phyloP scores from a whole-genome alignment of 768 basidiomycete species.

The Termitomyces sp. region DNA sequence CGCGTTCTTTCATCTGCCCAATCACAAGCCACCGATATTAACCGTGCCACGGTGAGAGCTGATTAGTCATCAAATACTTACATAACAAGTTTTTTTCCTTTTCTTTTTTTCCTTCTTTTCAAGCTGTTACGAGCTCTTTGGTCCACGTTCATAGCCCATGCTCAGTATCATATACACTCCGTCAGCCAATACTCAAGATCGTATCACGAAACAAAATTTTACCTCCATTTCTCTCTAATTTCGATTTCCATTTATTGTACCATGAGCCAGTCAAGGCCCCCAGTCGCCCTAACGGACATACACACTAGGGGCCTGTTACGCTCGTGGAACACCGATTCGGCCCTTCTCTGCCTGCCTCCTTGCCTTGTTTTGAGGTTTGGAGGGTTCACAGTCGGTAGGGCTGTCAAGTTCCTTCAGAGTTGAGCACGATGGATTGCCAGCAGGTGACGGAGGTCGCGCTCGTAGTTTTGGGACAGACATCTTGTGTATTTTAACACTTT shows the following conservation, averaged over 20 bases:
- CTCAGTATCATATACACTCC: not conserved
- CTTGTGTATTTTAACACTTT: not conserved
- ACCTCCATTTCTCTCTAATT: not conserved
- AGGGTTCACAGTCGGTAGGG: conserved; percentile 41
- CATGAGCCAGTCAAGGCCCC: conserved; percentile 69
- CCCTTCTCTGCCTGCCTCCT: conserved; percentile 38
- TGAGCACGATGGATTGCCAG: conserved; percentile 38
- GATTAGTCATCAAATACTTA: conserved; percentile 10
- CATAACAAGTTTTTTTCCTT: conserved; percentile 1
- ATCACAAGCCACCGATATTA: conserved; percentile 18
- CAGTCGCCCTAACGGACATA: conserved; percentile 29
- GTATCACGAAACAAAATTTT: not conserved
- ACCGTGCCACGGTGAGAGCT: conserved; percentile 14
- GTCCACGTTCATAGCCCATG: not conserved
- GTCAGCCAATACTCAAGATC: not conserved
- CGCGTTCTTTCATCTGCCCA: conserved; percentile 8
- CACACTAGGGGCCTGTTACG: conserved; percentile 66
- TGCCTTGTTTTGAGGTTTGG: conserved; percentile 55
- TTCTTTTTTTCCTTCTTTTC: not conserved
- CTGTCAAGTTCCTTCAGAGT: conserved; percentile 58
- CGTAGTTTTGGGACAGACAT: conserved; percentile 73
- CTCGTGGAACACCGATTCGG: conserved; percentile 59
- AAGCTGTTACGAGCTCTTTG: not conserved
- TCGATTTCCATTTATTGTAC: conserved; percentile 13
- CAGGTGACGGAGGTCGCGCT: conserved; percentile 31